Conservation (phyloP, 2,329 filamentous ascomycete species). For the Neofusicoccum kwambonambiense region DNA sequence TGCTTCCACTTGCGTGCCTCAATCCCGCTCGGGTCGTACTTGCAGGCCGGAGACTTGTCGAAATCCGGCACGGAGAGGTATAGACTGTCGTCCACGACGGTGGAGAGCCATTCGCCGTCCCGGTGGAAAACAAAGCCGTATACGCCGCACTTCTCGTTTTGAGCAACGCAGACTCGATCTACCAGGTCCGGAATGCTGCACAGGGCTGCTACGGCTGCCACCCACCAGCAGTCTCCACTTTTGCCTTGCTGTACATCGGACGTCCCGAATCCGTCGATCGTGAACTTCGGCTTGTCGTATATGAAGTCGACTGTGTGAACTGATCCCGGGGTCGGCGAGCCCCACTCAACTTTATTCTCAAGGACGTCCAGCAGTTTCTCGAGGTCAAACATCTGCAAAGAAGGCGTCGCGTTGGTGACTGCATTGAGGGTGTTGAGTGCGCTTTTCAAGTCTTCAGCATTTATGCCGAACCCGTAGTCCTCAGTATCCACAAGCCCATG, state of each 20-base stretch:
- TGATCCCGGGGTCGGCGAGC: background rate
- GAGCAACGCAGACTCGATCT: constrained; percentile 69
- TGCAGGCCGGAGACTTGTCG: constrained; percentile 56
- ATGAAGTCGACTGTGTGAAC: constrained; percentile 49
- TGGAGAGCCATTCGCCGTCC: constrained; percentile 88
- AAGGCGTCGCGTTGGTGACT: background rate
- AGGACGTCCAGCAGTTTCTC: background rate
- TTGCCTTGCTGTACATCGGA: constrained; percentile 77
- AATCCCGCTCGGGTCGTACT: constrained; percentile 65
- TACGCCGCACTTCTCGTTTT: constrained; percentile 71
- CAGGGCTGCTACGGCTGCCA: constrained; percentile 76
- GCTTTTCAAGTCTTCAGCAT: background rate
- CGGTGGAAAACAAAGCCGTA: constrained; percentile 85
- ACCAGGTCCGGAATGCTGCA: constrained; percentile 71
- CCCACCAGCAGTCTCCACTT: constrained; percentile 82
- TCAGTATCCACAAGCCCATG: background rate
- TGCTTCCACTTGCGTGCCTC: constrained; percentile 48
- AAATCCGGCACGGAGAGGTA: constrained; percentile 74
- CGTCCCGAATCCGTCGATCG: constrained; percentile 71
- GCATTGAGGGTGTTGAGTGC: background rate
- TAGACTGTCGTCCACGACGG: constrained; percentile 87
- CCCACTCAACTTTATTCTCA: background rate
- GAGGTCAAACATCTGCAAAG: background rate
- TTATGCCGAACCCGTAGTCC: background rate
- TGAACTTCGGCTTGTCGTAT: constrained; percentile 75